A percentile compares a stretch with the other conserved stretches of the same genome.
Conservation (phyloP, 2,329 filamentous ascomycete genomes). For the Pseudopyricularia cyperi region DNA sequence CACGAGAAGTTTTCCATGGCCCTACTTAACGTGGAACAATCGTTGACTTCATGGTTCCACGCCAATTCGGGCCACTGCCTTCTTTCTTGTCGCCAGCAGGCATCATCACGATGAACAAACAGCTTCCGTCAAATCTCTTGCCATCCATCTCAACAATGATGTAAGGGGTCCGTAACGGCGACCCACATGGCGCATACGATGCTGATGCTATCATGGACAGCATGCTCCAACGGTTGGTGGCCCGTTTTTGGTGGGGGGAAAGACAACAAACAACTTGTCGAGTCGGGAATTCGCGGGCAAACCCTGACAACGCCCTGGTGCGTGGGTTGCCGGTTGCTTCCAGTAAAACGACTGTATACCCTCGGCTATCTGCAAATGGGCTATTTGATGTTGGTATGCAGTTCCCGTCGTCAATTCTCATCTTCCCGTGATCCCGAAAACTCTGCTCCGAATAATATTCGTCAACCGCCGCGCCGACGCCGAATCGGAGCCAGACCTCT, state of each 20-base stretch:
- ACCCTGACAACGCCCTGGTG: neutral
- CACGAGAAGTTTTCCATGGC: no score
- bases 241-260: neutral
- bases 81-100: no score
- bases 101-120: neutral
- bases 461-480: neutral
- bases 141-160: neutral
- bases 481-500: neutral
- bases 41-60: neutral
- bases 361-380: neutral
- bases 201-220: neutral
- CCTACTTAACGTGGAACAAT: no score
- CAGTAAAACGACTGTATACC: neutral
- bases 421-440: no score
- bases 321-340: neutral
- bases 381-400: no score
- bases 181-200: neutral
- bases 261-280: neutral
- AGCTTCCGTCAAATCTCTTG: no score
- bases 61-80: neutral
- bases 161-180: neutral
- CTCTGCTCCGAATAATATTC: neutral
- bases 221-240: neutral
- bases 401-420: no score
- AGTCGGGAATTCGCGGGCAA: neutral